Conservation (phyloP, 2,329 filamentous ascomycete species). For the Pyricularia pennisetigena region DNA sequence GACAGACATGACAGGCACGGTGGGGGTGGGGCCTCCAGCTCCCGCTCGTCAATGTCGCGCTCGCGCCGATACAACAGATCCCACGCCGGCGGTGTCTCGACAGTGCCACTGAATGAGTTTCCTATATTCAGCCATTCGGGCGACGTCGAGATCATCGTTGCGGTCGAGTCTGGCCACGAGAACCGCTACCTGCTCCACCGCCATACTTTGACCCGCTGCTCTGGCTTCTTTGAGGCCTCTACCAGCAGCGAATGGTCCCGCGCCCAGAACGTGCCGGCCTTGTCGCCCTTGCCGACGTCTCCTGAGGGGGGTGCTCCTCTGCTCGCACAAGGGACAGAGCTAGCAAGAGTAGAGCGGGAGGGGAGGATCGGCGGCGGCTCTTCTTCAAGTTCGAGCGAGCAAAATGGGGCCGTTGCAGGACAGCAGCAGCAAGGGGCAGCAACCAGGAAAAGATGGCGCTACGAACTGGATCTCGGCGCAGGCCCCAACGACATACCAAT, state of each 20-base stretch:
- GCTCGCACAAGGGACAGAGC: conserved; percentile 22
- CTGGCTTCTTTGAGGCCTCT: conserved; percentile 85
- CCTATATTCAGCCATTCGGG: conserved; percentile 83
- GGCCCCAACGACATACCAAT: conserved; percentile 73
- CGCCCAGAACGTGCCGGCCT: conserved; percentile 21
- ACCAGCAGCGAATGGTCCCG: conserved; percentile 71
- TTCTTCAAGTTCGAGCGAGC: conserved; percentile 16
- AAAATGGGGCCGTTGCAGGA: conserved; percentile 11
- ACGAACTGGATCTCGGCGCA: conserved; percentile 72
- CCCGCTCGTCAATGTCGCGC: conserved; percentile 9
- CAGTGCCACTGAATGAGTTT: conserved; percentile 74
- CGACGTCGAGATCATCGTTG: conserved; percentile 83
- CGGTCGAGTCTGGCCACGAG: conserved; percentile 54
- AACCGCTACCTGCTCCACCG: conserved; percentile 81
- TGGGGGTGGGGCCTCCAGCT: conserved; percentile 3
- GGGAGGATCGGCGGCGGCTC: conserved; percentile 19
- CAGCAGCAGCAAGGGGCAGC: conserved; percentile 15
- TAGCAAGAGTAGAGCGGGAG: conserved; percentile 35
- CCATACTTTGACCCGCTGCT: conserved; percentile 80
- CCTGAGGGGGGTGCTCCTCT: conserved; percentile 11
- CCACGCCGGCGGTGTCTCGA: conserved; percentile 59
- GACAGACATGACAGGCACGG: conserved; percentile 1
- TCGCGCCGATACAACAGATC: conserved; percentile 60
- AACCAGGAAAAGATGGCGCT: conserved; percentile 63
- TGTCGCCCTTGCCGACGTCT: conserved; percentile 20